Evolutionary conservation across 1,284 basidiomycete genomes (phyloP).

Genomic region (Ustilago loliicola): DNA sequence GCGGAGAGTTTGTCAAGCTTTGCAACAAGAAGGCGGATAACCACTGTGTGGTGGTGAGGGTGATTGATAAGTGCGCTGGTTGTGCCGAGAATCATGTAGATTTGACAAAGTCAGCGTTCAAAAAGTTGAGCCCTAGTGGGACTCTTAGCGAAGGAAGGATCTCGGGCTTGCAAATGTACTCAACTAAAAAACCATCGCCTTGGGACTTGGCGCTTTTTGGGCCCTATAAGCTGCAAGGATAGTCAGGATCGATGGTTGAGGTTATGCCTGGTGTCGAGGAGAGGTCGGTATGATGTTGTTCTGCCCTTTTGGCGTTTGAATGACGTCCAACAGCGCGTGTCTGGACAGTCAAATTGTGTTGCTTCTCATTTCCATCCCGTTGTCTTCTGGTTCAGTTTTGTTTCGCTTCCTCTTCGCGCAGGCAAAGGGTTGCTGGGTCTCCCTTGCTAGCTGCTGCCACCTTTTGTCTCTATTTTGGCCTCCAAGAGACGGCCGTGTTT

Average conservation of each 20-base stretch:
- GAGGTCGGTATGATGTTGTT: neutral
- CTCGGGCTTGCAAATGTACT: constrained; percentile 60
- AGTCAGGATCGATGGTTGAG: neutral
- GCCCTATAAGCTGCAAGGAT: constrained; percentile 50
- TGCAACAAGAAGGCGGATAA: constrained; percentile 58
- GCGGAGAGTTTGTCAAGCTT: constrained; percentile 67
- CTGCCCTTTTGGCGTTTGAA: neutral
- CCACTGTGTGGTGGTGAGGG: constrained; percentile 56
- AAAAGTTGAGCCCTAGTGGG: constrained; percentile 56
- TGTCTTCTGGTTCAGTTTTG: neutral
- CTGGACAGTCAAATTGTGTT: neutral
- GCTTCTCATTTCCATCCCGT: neutral
- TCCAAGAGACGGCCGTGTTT: neutral
- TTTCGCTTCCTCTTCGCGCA: neutral
- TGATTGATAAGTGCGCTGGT: constrained; percentile 67
- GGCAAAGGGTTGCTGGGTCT: neutral
- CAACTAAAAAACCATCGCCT: constrained; percentile 44
- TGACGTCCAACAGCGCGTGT: neutral
- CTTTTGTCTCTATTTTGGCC: constrained; percentile 1
- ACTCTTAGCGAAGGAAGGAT: constrained; percentile 61
- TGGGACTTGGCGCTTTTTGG: constrained; percentile 65
- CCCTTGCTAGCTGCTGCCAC: neutral
- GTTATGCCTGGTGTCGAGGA: neutral
- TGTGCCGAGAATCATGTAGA: constrained; percentile 62
- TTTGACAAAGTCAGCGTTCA: constrained; percentile 66